Conservation (phyloP, 257 asterid genomes). For the Dorcoceras hygrometricum region DNA sequence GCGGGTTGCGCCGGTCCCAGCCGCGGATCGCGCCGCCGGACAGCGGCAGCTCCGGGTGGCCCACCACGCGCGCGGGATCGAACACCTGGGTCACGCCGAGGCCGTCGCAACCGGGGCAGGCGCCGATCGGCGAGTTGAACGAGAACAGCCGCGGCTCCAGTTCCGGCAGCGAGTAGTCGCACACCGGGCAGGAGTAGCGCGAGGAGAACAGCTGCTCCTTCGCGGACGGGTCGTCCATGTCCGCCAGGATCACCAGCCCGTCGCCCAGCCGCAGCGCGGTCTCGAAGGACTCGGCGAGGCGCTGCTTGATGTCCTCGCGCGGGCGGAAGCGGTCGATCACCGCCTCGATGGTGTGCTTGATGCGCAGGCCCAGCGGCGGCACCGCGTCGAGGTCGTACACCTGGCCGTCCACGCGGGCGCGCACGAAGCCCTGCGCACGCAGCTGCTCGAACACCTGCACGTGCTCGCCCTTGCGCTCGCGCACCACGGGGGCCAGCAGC, state of each 20-base stretch:
- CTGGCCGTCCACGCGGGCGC: not conserved
- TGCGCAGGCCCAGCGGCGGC: not conserved
- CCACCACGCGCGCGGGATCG: not conserved
- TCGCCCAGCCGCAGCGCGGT: not conserved
- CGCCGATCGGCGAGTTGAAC: not conserved
- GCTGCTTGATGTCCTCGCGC: not conserved
- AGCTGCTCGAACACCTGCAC: not conserved
- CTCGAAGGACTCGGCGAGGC: not conserved
- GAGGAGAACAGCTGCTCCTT: not conserved
- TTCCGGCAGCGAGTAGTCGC: not conserved
- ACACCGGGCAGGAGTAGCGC: not conserved
- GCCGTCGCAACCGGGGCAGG: not conserved
- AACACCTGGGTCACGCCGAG: not conserved
- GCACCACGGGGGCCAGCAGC: not conserved
- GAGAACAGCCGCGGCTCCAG: not conserved
- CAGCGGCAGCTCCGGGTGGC: not conserved
- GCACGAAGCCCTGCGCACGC: not conserved
- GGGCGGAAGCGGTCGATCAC: not conserved
- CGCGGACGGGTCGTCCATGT: not conserved
- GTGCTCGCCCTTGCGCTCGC: not conserved
- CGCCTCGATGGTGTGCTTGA: not conserved
- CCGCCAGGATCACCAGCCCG: not conserved
- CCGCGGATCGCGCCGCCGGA: not conserved
- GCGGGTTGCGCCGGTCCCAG: too few species aligned
- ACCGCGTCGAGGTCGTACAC: not conserved